phyloP scores from a whole-genome alignment of 345 rosid species.

The Gossypium thurberi region DNA sequence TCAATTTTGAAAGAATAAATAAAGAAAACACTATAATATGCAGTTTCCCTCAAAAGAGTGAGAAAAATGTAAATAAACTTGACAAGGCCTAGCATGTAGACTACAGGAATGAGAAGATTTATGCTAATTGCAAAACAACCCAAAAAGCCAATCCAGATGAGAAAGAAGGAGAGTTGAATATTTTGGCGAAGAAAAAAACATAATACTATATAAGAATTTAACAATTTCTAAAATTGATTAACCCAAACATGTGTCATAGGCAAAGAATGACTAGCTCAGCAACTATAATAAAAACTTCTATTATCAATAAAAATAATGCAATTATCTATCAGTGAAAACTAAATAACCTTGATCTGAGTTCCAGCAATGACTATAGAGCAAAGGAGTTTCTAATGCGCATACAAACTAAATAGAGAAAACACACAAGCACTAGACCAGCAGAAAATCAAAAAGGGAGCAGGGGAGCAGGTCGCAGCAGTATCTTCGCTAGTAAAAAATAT shows the following conservation, averaged over 20 bases:
- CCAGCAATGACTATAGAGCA: neutral
- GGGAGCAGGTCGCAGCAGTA: neutral
- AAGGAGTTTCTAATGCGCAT: neutral
- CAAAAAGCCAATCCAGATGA: neutral
- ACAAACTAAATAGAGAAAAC: neutral
- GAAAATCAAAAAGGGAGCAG: neutral
- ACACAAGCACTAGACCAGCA: neutral
- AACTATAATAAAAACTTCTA: neutral
- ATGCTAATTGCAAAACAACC: constrained; percentile 1
- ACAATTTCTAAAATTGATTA: constrained; percentile 11
- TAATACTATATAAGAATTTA: neutral
- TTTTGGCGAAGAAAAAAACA: neutral
- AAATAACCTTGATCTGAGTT: neutral
- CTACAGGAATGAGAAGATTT: neutral
- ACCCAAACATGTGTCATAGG: neutral
- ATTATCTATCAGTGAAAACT: neutral
- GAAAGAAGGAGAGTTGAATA: neutral
- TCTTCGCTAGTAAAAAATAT: neutral
- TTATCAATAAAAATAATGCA: neutral
- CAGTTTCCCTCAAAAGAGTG: constrained; percentile 1
- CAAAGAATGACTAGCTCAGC: neutral
- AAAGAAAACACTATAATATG: neutral
- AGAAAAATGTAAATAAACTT: neutral
- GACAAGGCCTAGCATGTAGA: neutral
- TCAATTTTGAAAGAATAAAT: neutral